phyloP scores from a whole-genome alignment of 768 basidiomycete genomes.

The Amanita thiersii region DNA sequence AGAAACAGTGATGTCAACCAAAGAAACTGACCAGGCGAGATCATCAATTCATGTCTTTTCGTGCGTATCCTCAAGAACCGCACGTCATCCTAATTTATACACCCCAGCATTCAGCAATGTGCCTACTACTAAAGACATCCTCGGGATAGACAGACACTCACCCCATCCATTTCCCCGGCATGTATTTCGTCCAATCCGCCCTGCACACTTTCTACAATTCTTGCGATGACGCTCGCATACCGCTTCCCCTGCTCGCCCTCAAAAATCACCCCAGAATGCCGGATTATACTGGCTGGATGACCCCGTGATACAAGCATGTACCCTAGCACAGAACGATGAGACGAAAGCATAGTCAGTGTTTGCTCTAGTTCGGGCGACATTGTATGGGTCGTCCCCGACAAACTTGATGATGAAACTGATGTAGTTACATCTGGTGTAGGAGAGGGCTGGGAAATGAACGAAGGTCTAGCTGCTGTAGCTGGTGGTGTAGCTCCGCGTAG shows the following conservation, averaged over 20 bases:
- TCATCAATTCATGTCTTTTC: conserved; percentile 88
- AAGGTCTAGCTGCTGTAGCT: no score
- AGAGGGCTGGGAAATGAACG: no score
- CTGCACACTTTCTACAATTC: conserved; percentile 75
- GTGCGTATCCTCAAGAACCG: conserved; percentile 88
- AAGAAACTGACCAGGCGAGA: conserved; percentile 69
- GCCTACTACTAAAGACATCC: background rate
- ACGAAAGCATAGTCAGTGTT: conserved; percentile 65
- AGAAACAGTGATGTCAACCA: background rate
- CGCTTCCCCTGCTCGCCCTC: conserved; percentile 77
- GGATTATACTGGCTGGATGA: conserved; percentile 68
- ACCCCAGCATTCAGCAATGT: background rate
- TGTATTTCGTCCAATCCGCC: conserved; percentile 73
- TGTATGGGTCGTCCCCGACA: no score
- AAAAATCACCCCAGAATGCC: conserved; percentile 78
- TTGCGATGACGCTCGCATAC: conserved; percentile 63
- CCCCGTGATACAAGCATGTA: conserved; percentile 78
- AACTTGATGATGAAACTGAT: no score
- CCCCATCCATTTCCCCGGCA: conserved; percentile 23
- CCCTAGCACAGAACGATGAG: conserved; percentile 80
- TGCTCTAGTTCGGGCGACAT: conserved; percentile 80
- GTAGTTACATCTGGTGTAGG: no score
- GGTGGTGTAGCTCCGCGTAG: no score
- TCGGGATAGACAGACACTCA: no score
- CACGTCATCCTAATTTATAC: conserved; percentile 82